These are phyloP conservation scores for Eucommia ulmoides DNA, from an alignment of 257 asterid species.

Conservation along the genomic window DNA sequence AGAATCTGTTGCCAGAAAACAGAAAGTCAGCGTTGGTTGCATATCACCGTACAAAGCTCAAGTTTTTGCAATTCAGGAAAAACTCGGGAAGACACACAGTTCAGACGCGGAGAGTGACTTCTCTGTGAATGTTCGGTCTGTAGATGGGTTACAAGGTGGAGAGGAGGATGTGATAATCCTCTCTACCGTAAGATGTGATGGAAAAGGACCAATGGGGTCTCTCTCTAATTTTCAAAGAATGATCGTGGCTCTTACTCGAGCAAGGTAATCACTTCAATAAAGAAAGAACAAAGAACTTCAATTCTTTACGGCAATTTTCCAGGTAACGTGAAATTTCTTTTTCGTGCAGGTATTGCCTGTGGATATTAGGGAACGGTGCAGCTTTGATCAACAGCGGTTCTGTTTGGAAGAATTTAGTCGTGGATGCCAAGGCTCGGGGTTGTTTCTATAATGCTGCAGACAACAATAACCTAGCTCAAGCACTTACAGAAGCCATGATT, in stretches of 20 bases:
- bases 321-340: not conserved
- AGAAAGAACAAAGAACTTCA: not conserved
- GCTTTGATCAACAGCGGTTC: conserved; percentile 46
- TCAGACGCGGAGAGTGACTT: conserved; percentile 27
- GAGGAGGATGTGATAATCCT: conserved; percentile 68
- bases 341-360: conserved; percentile 38
- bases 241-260: conserved; percentile 72
- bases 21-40: conserved; percentile 56
- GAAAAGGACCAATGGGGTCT: conserved; percentile 53
- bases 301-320: not conserved
- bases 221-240: conserved; percentile 46
- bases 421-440: conserved; percentile 46
- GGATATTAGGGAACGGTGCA: conserved; percentile 57
- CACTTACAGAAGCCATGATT: conserved; percentile 27
- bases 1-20: conserved; percentile 29
- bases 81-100: conserved; percentile 40
- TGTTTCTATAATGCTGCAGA: conserved; percentile 41
- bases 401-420: conserved; percentile 43
- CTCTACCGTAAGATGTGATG: conserved; percentile 62
- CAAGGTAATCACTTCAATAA: conserved; percentile 32
- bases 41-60: conserved; percentile 81
- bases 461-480: conserved; percentile 28
- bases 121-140: conserved; percentile 55
- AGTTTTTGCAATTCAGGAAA: conserved; percentile 43
- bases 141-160: conserved; percentile 92